phyloP scores from a whole-genome alignment of 2,329 filamentous ascomycete genomes.

The Botrytis fabae region DNA sequence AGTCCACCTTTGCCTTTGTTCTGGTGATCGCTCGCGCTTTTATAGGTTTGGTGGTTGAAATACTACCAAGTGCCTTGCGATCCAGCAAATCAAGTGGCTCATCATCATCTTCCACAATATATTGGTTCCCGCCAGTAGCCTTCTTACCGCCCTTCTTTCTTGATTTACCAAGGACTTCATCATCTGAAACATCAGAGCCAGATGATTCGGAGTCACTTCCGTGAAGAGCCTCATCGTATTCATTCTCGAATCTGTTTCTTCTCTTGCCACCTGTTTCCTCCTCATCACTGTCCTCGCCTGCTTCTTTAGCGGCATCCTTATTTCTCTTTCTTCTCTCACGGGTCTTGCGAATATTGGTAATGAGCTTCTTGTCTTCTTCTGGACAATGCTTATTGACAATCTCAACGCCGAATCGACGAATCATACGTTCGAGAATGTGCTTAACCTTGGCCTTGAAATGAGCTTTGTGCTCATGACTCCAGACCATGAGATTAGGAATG shows the following conservation, averaged over 20 bases:
- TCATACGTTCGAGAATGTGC: conserved; percentile 93
- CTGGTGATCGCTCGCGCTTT: conserved; percentile 54
- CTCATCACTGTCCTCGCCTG: conserved; percentile 57
- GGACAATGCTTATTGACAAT: conserved; percentile 78
- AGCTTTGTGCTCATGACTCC: conserved; percentile 97
- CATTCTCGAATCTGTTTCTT: conserved; percentile 76
- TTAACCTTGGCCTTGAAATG: conserved; percentile 97
- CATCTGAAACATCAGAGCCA: conserved; percentile 63
- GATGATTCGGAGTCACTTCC: conserved; percentile 54
- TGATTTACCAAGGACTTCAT: conserved; percentile 51
- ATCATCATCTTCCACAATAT: conserved; percentile 91
- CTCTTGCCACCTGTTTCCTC: conserved; percentile 52
- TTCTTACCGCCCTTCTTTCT: conserved; percentile 53
- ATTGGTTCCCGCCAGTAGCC: conserved; percentile 61
- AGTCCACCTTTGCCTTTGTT: conserved; percentile 66
- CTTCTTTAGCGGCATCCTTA: conserved; percentile 67
- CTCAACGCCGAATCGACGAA: conserved; percentile 85
- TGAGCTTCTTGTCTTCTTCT: conserved; percentile 83
- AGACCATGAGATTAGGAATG: conserved; percentile 88
- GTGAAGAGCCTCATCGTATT: conserved; percentile 95
- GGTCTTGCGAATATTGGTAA: conserved; percentile 92
- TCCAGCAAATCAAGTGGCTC: conserved; percentile 94
- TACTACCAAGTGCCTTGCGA: conserved; percentile 83
- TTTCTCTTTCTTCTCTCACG: conserved; percentile 88
- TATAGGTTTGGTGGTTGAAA: conserved; percentile 83